Evolutionary conservation across 1,284 basidiomycete genomes (phyloP).

Genomic region (Ustilago trichophora): DNA sequence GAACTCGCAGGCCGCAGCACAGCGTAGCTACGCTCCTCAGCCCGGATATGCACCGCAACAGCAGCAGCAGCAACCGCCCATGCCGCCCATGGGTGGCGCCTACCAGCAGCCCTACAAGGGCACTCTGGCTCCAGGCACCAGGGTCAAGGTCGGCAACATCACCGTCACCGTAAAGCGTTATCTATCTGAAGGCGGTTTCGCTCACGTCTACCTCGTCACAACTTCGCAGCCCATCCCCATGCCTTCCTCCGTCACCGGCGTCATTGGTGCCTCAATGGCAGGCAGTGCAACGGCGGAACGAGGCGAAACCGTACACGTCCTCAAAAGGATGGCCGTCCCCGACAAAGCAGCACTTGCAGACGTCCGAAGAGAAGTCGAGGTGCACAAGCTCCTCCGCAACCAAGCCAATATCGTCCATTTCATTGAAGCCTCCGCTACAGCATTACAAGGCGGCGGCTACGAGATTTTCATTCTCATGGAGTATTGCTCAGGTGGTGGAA

Average conservation of each 20-base stretch:
- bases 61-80: conserved; percentile 21
- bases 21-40: no score
- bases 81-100: conserved; percentile 3
- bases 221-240: conserved; percentile 78
- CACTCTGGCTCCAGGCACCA: conserved; percentile 74
- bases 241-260: conserved; percentile 46
- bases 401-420: conserved; percentile 93
- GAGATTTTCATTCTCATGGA: conserved; percentile 99
- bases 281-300: conserved; percentile 32
- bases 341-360: conserved; percentile 89
- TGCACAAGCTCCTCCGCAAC: conserved; percentile 89
- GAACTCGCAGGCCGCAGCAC: conserved; percentile 16
- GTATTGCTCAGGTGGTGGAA: conserved; percentile 88
- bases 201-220: conserved; percentile 94
- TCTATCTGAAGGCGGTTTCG: conserved; percentile 96
- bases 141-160: conserved; percentile 88
- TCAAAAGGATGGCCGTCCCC: conserved; percentile 94
- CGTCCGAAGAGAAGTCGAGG: conserved; percentile 96
- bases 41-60: conserved; percentile 24
- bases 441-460: conserved; percentile 74
- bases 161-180: conserved; percentile 87
- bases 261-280: conserved; percentile 32
- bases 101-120: conserved; percentile 48
- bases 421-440: conserved; percentile 79
- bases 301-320: conserved; percentile 82